Evolutionary conservation across 2,329 filamentous ascomycete species (phyloP).

Genomic region (Colletotrichum sp.): DNA sequence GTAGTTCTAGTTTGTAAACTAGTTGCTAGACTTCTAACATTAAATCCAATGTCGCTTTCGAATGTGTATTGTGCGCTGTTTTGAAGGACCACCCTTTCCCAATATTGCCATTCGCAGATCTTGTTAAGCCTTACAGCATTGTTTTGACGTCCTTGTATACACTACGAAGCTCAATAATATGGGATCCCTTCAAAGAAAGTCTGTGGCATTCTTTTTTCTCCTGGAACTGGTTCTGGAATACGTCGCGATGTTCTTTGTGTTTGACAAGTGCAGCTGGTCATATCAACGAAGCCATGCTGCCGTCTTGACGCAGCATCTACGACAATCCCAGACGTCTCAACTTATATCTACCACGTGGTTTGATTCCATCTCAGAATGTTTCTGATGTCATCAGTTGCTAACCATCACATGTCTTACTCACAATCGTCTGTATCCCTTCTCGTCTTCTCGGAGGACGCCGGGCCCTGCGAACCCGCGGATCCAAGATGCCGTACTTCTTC

Average conservation of each 20-base stretch:
- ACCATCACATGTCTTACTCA: neutral
- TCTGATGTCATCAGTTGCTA: neutral
- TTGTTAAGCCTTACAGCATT: fast-evolving
- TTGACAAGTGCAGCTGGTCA: neutral
- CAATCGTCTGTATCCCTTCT: neutral
- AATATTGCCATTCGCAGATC: neutral
- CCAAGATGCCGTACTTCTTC: neutral
- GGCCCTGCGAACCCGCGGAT: neutral
- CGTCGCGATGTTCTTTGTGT: fast-evolving
- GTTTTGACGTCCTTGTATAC: no score
- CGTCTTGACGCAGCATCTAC: neutral
- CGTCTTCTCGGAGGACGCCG: neutral
- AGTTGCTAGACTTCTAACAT: neutral
- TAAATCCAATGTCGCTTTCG: fast-evolving
- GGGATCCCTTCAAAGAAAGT: fast-evolving
- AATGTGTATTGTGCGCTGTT: neutral
- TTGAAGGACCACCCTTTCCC: neutral
- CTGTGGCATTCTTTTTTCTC: neutral
- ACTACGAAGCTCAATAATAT: neutral
- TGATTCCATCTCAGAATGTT: neutral
- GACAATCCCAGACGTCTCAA: neutral
- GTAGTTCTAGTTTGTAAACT: fast-evolving
- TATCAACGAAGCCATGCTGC: neutral
- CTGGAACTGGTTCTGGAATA: neutral
- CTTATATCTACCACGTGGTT: neutral